Evolutionary conservation across 257 asterid genomes (phyloP).

Genomic region (Cynanchum wilfordii): DNA sequence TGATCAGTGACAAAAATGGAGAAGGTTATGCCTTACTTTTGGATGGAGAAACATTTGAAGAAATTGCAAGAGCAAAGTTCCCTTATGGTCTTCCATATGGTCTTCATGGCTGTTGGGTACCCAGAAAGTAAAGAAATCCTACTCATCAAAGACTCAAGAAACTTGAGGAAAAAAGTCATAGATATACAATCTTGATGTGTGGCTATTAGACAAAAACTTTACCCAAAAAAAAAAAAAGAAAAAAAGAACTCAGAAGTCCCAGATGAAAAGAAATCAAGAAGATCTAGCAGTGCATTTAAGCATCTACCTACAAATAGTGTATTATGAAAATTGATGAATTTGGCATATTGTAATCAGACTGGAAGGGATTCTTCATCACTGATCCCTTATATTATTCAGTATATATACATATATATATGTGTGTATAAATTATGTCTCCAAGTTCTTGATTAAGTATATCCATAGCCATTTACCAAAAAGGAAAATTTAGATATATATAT

Average conservation of each 20-base stretch:
- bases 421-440: not conserved
- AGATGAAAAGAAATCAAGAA: not conserved
- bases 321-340: not conserved
- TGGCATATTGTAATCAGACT: not conserved
- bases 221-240: too few relatives aligned
- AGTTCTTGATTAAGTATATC: not conserved
- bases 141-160: not conserved
- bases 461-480: not conserved
- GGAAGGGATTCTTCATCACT: not conserved
- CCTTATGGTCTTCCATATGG: conserved; percentile 98
- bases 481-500: too few relatives aligned
- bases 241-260: too few relatives aligned
- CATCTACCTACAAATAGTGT: not conserved
- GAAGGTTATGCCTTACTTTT: conserved; percentile 79
- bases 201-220: too few relatives aligned
- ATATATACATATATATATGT: not conserved
- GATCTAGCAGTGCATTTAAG: not conserved
- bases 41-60: conserved; percentile 83
- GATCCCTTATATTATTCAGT: not conserved
- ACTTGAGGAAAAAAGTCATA: not conserved
- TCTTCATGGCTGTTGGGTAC: conserved; percentile 96
- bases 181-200: too few relatives aligned
- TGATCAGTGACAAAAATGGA: conserved; percentile 73
- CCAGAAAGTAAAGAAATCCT: conserved; percentile 24
- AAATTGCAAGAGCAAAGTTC: conserved; percentile 86